Evolutionary conservation across 176 grass and related monocot species (phyloP), one percentile per base, ranked within the genome.

Genomic region (Echinochloa phyllopogon): DNA sequence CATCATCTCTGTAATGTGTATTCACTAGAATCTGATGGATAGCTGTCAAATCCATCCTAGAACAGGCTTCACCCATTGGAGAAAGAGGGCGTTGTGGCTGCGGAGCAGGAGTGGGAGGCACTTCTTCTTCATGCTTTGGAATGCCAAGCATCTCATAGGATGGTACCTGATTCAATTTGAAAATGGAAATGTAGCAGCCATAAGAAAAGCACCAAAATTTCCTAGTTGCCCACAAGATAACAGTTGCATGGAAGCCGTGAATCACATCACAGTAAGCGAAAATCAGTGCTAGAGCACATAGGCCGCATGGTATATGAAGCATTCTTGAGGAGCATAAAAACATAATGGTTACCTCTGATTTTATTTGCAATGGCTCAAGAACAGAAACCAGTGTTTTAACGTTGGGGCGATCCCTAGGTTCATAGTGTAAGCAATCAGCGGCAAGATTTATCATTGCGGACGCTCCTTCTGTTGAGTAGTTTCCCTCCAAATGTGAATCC

Each of bases 401-500:
- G 73, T 91, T 85, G 16, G 97, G 90, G n/a, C 97, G 94, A 23
- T 99, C 97, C 87, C 97, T 90, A 80, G 97, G 90, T 85, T 99
- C 97, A 78, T 99, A 96, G 43, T 92, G 88, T 52, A 99, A 83
- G 65, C 97, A 99, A 48, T 94, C 88, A 81, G 92, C 94, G 62
- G 90, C 97, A 62, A 99, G 91, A 79, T 96, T 90, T 9, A 99
- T 94, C 41, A 96, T 67, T 47, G 91, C 48, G 11, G 92, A 91
- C 6, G 97, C 97, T 85, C 96, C 92, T 80, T 99, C 92, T 6
- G 86, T 92, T 23, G 97, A 92, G 82, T 96, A 99, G 23, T 96
- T 96, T 33, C 94, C 97, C 61, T 99, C 97, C 86, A 99, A 71
- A 94, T 99, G 97, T 69, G 97, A 99, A 78, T 99, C 97, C 97